Evolutionary conservation across 2,329 filamentous ascomycete genomes (phyloP).

Genomic region (Alternaria arbusti): DNA sequence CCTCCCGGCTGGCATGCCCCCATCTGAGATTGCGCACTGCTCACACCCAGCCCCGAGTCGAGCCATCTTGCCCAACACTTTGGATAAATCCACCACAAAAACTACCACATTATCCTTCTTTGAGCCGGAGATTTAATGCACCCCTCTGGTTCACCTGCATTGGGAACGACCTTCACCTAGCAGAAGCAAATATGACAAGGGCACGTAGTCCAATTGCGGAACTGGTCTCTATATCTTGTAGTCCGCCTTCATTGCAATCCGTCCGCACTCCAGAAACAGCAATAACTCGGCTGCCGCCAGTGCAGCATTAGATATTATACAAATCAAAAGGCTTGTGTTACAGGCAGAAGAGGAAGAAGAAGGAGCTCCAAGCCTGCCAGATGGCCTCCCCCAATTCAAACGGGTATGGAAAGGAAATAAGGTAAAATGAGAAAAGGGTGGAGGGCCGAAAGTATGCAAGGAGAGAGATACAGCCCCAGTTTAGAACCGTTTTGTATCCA

Average conservation of each 20-base stretch:
- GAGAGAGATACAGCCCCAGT: conserved; percentile 6
- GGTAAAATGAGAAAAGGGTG: neutral
- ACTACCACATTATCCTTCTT: neutral
- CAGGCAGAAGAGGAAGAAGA: conserved; percentile 8
- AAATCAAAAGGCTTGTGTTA: conserved; percentile 8
- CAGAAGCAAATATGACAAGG: neutral
- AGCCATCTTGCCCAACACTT: conserved; percentile 8
- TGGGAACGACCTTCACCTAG: neutral
- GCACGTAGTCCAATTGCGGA: neutral
- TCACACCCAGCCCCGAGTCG: neutral
- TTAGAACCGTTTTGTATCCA: conserved; percentile 12
- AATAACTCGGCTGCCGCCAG: conserved; percentile 7
- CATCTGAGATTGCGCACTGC: neutral
- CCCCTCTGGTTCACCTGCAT: conserved; percentile 1
- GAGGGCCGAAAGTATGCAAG: conserved; percentile 6
- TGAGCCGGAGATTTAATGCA: neutral
- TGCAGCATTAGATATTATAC: conserved; percentile 43
- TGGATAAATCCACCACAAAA: conserved; percentile 3
- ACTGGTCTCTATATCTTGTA: conserved; percentile 1
- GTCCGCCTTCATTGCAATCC: conserved; percentile 4
- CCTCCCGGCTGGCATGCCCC: neutral
- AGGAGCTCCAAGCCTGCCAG: conserved; percentile 15
- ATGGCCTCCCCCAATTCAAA: conserved; percentile 9
- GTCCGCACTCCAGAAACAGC: conserved; percentile 1
- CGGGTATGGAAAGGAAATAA: conserved; percentile 17